A percentile compares a stretch with the other conserved stretches of the same genome.
phyloP scores from a whole-genome alignment of 2,329 filamentous ascomycete species.

The Knufia petricola region DNA sequence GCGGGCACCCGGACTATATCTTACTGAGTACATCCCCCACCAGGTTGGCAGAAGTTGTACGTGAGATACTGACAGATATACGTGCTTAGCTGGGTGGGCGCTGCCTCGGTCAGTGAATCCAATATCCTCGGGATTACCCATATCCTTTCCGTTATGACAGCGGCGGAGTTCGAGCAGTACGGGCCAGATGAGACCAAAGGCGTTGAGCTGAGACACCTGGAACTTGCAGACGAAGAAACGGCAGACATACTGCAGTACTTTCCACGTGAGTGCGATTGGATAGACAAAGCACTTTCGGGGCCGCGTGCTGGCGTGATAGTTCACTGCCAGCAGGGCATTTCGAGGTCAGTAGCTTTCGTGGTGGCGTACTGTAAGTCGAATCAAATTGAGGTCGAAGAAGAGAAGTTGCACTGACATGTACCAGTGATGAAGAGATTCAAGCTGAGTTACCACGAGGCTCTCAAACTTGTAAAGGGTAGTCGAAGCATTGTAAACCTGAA shows the following conservation, averaged over 20 bases:
- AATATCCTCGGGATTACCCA: conserved; percentile 12
- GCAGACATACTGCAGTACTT: conserved; percentile 20
- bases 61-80: background rate
- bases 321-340: conserved; percentile 23
- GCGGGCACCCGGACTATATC: conserved; percentile 12
- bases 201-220: conserved; percentile 14
- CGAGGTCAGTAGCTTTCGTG: conserved; percentile 19
- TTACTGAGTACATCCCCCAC: conserved; percentile 15
- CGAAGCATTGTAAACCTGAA: conserved; percentile 19
- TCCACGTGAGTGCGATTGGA: conserved; percentile 20
- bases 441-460: conserved; percentile 15
- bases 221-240: conserved; percentile 21
- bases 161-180: conserved; percentile 9
- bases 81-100: conserved; percentile 14
- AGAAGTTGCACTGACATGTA: background rate
- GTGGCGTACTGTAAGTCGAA: conserved; percentile 21
- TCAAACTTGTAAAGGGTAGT: conserved; percentile 15
- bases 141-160: conserved; percentile 12
- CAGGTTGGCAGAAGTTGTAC: background rate
- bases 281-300: conserved; percentile 10
- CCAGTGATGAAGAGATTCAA: conserved; percentile 20
- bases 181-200: background rate
- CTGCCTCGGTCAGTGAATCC: conserved; percentile 10
- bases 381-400: background rate
- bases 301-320: conserved; percentile 14